Percentiles rank a stretch among this genome's conserved stretches.
These are phyloP conservation scores for Daldinia eschscholtzii DNA, from an alignment of 2,329 filamentous ascomycete species.

Conservation along the genomic window DNA sequence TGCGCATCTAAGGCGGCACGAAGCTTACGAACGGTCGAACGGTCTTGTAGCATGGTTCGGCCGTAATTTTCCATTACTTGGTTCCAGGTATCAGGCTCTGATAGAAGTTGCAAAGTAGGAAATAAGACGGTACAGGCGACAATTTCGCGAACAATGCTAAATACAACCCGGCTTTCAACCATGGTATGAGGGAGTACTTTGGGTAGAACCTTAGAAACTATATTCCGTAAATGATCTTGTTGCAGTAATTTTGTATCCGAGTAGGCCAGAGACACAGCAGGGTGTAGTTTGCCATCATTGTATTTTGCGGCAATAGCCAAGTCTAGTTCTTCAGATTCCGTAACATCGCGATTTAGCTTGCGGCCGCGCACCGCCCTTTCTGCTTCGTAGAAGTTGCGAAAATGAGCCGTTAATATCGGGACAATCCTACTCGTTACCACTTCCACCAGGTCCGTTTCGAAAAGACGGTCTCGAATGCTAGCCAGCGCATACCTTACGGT, in stretches of 20 bases:
- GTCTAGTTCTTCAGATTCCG: conserved; percentile 96
- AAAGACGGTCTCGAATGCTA: conserved; percentile 77
- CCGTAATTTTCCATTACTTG: conserved; percentile 93
- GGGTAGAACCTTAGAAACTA: conserved; percentile 80
- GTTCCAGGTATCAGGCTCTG: conserved; percentile 98
- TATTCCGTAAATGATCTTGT: conserved; percentile 86
- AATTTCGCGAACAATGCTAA: conserved; percentile 86
- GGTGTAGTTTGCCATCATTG: conserved; percentile 86
- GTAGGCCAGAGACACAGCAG: conserved; percentile 84
- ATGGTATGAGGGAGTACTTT: conserved; percentile 79
- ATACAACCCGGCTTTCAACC: conserved; percentile 83
- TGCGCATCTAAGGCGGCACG: conserved; percentile 94
- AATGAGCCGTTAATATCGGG: conserved; percentile 87
- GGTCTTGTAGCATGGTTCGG: conserved; percentile 88
- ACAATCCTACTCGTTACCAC: conserved; percentile 84
- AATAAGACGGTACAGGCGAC: conserved; percentile 91
- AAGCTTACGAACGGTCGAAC: conserved; percentile 92
- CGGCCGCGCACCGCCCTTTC: conserved; percentile 88
- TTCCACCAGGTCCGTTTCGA: conserved; percentile 85
- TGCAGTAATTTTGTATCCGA: conserved; percentile 87
- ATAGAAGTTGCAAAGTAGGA: conserved; percentile 82
- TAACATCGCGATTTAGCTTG: conserved; percentile 88
- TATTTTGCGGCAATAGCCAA: conserved; percentile 96
- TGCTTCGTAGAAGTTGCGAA: conserved; percentile 91
- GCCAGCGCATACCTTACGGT: conserved; percentile 79